These are phyloP conservation scores for Neofusicoccum cordaticola DNA, from an alignment of 2,329 filamentous ascomycete species.

Conservation along the genomic window DNA sequence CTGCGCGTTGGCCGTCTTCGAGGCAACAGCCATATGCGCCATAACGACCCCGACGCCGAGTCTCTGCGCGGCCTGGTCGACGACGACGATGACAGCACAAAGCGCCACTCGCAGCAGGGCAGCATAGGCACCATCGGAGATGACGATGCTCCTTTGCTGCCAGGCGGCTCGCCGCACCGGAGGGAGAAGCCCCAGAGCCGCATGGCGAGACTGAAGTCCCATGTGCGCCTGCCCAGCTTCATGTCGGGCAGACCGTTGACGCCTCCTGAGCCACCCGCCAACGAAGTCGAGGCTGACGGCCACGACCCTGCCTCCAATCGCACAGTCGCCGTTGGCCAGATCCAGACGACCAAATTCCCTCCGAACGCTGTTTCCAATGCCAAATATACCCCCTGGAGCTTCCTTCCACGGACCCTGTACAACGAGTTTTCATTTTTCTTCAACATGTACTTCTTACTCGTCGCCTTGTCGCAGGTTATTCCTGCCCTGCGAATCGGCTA, in stretches of 20 bases:
- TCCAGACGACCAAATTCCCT: constrained; percentile 74
- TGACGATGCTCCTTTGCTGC: constrained; percentile 74
- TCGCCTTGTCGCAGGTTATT: constrained; percentile 90
- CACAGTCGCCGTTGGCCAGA: constrained; percentile 70
- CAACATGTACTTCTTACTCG: constrained; percentile 97
- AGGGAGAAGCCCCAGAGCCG: constrained; percentile 25
- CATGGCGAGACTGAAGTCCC: constrained; percentile 50
- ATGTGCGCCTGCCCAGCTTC: constrained; percentile 65
- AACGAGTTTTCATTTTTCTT: constrained; percentile 99
- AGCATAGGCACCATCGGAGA: constrained; percentile 55
- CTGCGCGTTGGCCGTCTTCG: constrained; percentile 50
- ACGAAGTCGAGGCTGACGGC: constrained; percentile 45
- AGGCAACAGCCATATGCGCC: constrained; percentile 33
- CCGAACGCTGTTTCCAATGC: constrained; percentile 92
- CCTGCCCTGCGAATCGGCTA: constrained; percentile 89
- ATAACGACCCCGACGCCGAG: constrained; percentile 56
- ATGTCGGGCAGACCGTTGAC: constrained; percentile 42
- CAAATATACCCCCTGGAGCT: constrained; percentile 94
- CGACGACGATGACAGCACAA: constrained; percentile 55
- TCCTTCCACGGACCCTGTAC: constrained; percentile 89
- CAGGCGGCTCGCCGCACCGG: constrained; percentile 33
- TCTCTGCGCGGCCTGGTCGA: constrained; percentile 67
- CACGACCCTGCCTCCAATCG: constrained; percentile 67
- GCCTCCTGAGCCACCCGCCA: constrained; percentile 23
- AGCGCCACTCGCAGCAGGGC: constrained; percentile 56